Evolutionary conservation across 345 rosid species (phyloP), one percentile per base, ranked within the genome.

Genomic region (Erysimum cheiranthoides): DNA sequence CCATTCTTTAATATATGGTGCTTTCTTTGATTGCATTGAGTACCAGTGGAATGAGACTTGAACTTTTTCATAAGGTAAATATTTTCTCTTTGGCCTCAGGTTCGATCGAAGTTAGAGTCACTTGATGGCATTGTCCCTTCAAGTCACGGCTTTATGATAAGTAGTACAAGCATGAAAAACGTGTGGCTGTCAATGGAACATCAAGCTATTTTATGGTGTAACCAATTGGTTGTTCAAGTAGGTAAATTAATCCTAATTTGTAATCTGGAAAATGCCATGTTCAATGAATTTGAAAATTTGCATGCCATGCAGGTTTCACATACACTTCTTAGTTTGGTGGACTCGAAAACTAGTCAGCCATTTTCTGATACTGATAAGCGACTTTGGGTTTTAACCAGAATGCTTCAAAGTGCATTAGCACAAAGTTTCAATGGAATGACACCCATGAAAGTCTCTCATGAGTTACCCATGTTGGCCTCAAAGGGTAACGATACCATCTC

Each of bases 111-210:
- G 82, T 81, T 95, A 78, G 94, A 89, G 75, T 83, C 93, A 50
- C 88, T 95, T 74, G 93, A 95, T 79, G 90, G 88, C 74, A 92
- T 95, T 88, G 99, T 95, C 80, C 98, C 98, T 82, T 79, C 91
- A 8, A 82, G 86, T 74, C 92, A 92, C 61, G 99, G 99, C 66
- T 91, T 95, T 83, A 85, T 86, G 87, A 83, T 95, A 70, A 88
- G 93, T 74, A 92, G 96, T 84, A 88, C 96, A 27, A 86, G 93
- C 75, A 85, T 89, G 93, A 92, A 84, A 84, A 95, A 92, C 78
- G 99, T 92, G 40, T 95, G 98, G 98, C 74, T 95, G 63, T 95
- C 99, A 21, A 90, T 95, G 99, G 99, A 95, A 81, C 99, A 95
- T 82, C 99, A 92, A 78, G 93, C 96, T 78, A 95, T 95, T 66